phyloP scores from a whole-genome alignment of 495 filamentous ascomycete species.

The Lasiosphaeria ovina region DNA sequence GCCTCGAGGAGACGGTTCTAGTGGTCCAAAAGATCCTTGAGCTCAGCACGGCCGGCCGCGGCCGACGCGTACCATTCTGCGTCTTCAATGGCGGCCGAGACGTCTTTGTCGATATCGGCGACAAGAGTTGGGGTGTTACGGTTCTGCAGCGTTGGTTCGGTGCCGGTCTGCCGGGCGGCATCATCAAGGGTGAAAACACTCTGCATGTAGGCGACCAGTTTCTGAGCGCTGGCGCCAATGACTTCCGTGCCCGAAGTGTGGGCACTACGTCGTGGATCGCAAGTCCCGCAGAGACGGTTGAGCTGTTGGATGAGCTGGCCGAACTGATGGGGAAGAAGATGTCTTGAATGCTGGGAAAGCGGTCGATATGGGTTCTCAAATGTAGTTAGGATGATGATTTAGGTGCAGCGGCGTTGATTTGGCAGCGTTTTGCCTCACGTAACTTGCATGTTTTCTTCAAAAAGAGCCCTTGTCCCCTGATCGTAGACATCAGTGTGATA shows the following conservation, averaged over 20 bases:
- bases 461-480: too few relatives aligned
- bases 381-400: too few relatives aligned
- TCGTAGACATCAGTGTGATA: too few relatives aligned
- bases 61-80: constrained; percentile 77
- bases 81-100: constrained; percentile 98
- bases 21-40: constrained; percentile 90
- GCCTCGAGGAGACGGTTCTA: constrained; percentile 92
- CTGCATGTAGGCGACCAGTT: constrained; percentile 96
- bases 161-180: constrained; percentile 48
- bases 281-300: constrained; percentile 83
- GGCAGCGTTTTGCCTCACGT: too few relatives aligned
- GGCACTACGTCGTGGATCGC: constrained; percentile 84
- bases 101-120: constrained; percentile 98
- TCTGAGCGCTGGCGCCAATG: constrained; percentile 89
- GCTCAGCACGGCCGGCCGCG: constrained; percentile 55
- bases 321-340: constrained; percentile 53
- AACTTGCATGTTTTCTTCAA: too few relatives aligned
- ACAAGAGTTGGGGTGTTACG: constrained; percentile 92
- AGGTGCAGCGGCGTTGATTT: too few relatives aligned
- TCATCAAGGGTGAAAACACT: constrained; percentile 53
- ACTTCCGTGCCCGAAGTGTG: constrained; percentile 80
- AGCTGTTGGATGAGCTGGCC: constrained; percentile 77
- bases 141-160: constrained; percentile 93
- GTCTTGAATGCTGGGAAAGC: constrained; percentile 10
- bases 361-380: too few relatives aligned